Conservation (phyloP, 2,329 filamentous ascomycete species). For the Trichoderma aggressivum region DNA sequence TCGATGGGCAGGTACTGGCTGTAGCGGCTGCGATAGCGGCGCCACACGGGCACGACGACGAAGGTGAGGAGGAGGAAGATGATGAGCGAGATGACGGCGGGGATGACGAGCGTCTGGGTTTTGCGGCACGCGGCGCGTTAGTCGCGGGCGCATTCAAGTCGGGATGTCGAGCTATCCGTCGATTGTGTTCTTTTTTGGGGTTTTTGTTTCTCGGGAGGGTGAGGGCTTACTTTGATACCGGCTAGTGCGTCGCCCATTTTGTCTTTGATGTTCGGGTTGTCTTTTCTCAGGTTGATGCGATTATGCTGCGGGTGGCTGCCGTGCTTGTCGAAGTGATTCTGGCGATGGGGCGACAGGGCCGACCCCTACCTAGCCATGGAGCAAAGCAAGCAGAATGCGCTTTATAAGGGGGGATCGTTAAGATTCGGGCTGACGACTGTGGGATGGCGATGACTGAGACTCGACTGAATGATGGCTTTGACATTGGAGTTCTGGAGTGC, state of each 20-base stretch:
- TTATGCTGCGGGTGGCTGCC: not conserved
- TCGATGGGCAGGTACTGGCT: constrained; percentile 71
- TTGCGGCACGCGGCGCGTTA: constrained; percentile 15
- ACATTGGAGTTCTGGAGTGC: not conserved
- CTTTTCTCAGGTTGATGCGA: not conserved
- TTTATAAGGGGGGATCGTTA: not conserved
- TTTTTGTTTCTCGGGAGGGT: not conserved
- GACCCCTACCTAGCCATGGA: not conserved
- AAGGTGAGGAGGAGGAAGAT: constrained; percentile 66
- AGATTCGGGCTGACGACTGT: not conserved
- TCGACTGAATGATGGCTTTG: not conserved
- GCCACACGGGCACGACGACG: constrained; percentile 65
- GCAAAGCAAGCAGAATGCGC: not conserved
- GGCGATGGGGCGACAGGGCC: not conserved
- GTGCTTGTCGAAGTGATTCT: not conserved
- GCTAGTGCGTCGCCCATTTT: constrained; percentile 35
- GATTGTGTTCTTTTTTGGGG: not conserved
- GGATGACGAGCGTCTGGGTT: constrained; percentile 63
- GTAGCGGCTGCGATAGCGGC: constrained; percentile 66
- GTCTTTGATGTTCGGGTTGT: not conserved
- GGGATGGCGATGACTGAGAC: not conserved
- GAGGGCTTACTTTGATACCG: constrained; percentile 35
- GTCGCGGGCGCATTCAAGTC: not conserved
- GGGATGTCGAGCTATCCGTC: not conserved
- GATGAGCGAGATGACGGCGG: constrained; percentile 65